phyloP scores from a whole-genome alignment of 2,329 filamentous ascomycete species.

The Arthrobotrys sinensis region DNA sequence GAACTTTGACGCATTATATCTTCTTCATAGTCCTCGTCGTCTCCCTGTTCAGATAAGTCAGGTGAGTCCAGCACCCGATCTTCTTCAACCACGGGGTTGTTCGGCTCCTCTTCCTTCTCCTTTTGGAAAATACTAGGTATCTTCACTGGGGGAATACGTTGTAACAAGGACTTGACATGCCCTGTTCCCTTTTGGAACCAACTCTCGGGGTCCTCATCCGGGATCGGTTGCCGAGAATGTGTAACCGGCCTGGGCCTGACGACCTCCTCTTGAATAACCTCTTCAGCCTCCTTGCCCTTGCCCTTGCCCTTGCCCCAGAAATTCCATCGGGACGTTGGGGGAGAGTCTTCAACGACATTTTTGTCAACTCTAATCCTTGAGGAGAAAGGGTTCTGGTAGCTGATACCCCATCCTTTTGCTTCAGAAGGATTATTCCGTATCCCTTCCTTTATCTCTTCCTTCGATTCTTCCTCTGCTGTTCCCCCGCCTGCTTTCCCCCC shows the following conservation, averaged over 20 bases:
- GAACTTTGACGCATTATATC: constrained; percentile 8
- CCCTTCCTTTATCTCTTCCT: constrained; percentile 2
- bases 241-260: constrained; percentile 10
- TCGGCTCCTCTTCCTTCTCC: neutral
- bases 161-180: constrained; percentile 23
- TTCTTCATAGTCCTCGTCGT: neutral
- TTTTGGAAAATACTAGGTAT: neutral
- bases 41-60: neutral
- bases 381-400: constrained; percentile 15
- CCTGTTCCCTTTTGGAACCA: constrained; percentile 19
- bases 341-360: constrained; percentile 12
- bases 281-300: constrained; percentile 5
- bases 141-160: constrained; percentile 16
- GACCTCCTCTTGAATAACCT: constrained; percentile 1
- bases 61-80: neutral
- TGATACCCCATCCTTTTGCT: constrained; percentile 18
- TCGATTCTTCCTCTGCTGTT: constrained; percentile 22
- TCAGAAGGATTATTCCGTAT: neutral
- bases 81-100: neutral
- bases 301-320: constrained; percentile 18
- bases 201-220: constrained; percentile 4
- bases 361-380: constrained; percentile 6
- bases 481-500: neutral
- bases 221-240: constrained; percentile 28
- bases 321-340: constrained; percentile 8